Percentiles rank a stretch among this genome's conserved stretches.
These are phyloP conservation scores for Bidens hawaiensis DNA, from an alignment of 140 eudicot genomes.

Conservation along the genomic window DNA sequence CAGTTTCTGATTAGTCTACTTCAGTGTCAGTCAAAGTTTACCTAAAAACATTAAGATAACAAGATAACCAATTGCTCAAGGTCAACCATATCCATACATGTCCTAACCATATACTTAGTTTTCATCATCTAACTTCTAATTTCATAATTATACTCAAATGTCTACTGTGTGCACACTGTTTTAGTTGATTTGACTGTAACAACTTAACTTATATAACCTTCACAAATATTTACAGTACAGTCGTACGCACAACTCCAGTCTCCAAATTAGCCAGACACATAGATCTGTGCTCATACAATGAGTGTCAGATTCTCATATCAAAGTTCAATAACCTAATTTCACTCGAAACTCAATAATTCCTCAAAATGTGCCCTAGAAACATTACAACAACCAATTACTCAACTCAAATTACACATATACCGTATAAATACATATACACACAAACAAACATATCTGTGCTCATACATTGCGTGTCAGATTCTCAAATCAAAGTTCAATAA, in stretches of 20 bases:
- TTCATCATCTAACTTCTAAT: background rate
- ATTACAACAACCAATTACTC: constrained; percentile 2
- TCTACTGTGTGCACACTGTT: background rate
- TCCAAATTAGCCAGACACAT: constrained; percentile 1
- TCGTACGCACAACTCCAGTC: no score
- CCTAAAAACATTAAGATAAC: constrained; percentile 13
- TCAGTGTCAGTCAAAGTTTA: background rate
- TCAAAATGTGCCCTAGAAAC: constrained; percentile 18
- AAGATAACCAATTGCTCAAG: constrained; percentile 8
- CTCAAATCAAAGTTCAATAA: no score
- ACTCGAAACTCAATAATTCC: background rate
- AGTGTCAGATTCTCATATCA: background rate
- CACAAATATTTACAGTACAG: background rate
- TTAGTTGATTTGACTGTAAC: constrained; percentile 7
- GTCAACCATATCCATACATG: background rate
- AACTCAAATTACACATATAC: no score
- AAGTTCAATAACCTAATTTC: background rate
- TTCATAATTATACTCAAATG: background rate
- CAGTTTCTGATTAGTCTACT: constrained; percentile 9
- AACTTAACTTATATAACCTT: no score
- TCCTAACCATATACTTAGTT: background rate
- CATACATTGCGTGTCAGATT: no score
- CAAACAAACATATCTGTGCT: no score
- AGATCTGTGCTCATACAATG: constrained; percentile 8
- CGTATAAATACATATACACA: no score